Evolutionary conservation across 1,284 basidiomycete genomes (phyloP).

Genomic region (Grifola frondosa): DNA sequence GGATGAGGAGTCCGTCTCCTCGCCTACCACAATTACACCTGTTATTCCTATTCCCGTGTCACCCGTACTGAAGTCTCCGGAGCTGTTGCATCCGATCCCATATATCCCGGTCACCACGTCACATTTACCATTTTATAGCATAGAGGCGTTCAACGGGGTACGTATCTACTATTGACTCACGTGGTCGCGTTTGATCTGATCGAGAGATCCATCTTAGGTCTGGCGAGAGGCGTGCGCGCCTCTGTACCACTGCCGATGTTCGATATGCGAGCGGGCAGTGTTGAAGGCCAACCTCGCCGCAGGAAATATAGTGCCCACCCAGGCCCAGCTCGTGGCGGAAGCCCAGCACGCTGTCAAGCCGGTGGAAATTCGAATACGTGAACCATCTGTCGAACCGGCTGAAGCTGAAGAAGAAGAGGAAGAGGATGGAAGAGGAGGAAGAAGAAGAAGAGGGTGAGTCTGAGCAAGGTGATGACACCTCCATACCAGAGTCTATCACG

Average conservation of each 20-base stretch:
- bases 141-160: constrained; percentile 57
- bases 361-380: constrained; percentile 20
- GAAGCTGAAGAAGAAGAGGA: constrained; percentile 21
- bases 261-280: constrained; percentile 66
- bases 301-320: constrained; percentile 25
- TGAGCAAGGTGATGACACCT: constrained; percentile 18
- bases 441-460: constrained; percentile 22
- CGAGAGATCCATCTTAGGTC: constrained; percentile 38
- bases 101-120: constrained; percentile 61
- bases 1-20: constrained; percentile 35
- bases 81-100: constrained; percentile 61
- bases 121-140: constrained; percentile 59
- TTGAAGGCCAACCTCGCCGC: constrained; percentile 41
- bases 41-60: constrained; percentile 48
- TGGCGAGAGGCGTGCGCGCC: constrained; percentile 74
- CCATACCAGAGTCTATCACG: constrained; percentile 14
- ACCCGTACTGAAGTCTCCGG: constrained; percentile 57
- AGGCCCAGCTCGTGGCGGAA: constrained; percentile 18
- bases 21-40: constrained; percentile 23
- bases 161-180: constrained; percentile 27
- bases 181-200: constrained; percentile 9
- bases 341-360: constrained; percentile 16
- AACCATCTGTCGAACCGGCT: constrained; percentile 8
- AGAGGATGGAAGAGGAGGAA: constrained; percentile 18
- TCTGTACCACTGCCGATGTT: constrained; percentile 68